Evolutionary conservation across 1,284 basidiomycete species (phyloP).

Genomic region (Rhodotorula sp.): DNA sequence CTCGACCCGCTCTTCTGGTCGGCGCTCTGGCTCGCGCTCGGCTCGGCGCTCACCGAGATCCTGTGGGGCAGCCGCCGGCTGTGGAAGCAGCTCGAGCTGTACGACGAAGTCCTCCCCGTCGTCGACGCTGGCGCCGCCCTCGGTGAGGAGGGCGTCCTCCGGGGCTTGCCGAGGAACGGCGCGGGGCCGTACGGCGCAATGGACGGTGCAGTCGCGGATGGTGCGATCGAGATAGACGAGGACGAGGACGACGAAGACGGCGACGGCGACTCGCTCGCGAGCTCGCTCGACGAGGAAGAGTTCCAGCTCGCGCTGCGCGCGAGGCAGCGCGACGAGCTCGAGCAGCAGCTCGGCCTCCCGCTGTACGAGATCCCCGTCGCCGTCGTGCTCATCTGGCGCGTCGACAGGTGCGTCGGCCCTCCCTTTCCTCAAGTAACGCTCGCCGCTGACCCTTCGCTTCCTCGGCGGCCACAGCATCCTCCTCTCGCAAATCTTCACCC

Average conservation of each 20-base stretch:
- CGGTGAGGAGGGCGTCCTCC: constrained; percentile 9
- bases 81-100: constrained; percentile 34
- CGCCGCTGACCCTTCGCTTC: neutral
- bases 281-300: constrained; percentile 13
- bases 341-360: constrained; percentile 37
- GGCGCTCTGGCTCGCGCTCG: constrained; percentile 37
- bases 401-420: constrained; percentile 32
- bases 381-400: constrained; percentile 38
- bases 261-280: neutral
- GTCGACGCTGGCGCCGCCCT: neutral
- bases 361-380: constrained; percentile 38
- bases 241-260: neutral
- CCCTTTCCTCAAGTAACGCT: constrained; percentile 4
- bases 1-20: constrained; percentile 42
- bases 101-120: constrained; percentile 29
- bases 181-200: neutral
- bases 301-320: constrained; percentile 25
- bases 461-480: constrained; percentile 11
- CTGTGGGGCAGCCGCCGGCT: constrained; percentile 29
- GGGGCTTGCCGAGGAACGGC: neutral
- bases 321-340: constrained; percentile 34
- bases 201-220: no score
- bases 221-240: neutral
- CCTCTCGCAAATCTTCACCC: constrained; percentile 32
- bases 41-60: constrained; percentile 38